A percentile compares a stretch with the other conserved stretches of the same genome.
These are phyloP conservation scores for Lasiosphaeriaceae sp. DNA, from an alignment of 495 filamentous ascomycete species.

Conservation along the genomic window DNA sequence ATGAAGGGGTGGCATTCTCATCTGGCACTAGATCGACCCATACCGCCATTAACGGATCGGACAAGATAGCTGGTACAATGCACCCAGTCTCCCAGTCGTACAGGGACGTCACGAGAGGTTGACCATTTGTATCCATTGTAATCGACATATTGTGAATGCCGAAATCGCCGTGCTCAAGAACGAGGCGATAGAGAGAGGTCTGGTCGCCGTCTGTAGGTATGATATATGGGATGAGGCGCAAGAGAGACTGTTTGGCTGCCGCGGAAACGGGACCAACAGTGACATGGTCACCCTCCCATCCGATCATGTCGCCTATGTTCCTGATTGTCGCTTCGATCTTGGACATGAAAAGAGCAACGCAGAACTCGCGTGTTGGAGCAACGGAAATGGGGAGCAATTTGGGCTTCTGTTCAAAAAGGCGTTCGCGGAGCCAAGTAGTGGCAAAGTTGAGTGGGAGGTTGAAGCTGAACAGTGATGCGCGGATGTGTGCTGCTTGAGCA, in stretches of 20 bases:
- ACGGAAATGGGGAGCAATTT: constrained; percentile 18
- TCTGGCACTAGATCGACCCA: constrained; percentile 25
- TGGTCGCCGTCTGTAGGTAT: constrained; percentile 11
- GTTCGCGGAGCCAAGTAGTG: constrained; percentile 17
- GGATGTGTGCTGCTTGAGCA: constrained; percentile 25
- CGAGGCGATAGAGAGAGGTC: constrained; percentile 25
- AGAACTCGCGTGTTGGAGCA: constrained; percentile 33
- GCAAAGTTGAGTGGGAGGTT: constrained; percentile 16
- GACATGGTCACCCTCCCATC: constrained; percentile 26
- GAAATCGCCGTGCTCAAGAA: constrained; percentile 36
- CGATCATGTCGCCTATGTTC: constrained; percentile 31
- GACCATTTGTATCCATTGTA: constrained; percentile 19
- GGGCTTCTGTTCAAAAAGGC: neutral
- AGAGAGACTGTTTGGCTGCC: constrained; percentile 29
- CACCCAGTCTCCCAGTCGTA: constrained; percentile 32
- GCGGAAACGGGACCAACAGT: constrained; percentile 26
- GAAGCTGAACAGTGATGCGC: constrained; percentile 32
- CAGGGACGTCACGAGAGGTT: constrained; percentile 27
- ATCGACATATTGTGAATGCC: constrained; percentile 33
- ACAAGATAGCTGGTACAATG: constrained; percentile 33
- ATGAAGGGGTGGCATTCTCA: constrained; percentile 18
- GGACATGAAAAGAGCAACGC: constrained; percentile 27
- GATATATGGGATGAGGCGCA: constrained; percentile 29
- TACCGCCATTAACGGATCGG: constrained; percentile 31
- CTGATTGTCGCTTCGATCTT: constrained; percentile 33